Evolutionary conservation across 805 yeast genomes (phyloP), one percentile per base, ranked within the genome.

Genomic region (Suhomyces xylopsoci): DNA sequence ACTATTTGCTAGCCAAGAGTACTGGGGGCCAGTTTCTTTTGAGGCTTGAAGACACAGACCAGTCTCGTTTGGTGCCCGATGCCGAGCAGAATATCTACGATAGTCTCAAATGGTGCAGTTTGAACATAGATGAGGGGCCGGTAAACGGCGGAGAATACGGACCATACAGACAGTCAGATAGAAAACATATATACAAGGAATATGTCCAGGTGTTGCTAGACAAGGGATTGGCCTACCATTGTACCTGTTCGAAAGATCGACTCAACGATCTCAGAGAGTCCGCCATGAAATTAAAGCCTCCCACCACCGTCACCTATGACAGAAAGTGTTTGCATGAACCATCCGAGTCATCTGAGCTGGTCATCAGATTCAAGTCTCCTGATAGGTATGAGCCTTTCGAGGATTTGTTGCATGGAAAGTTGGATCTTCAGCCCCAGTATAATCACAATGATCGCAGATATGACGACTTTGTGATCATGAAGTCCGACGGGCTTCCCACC

Each of bases 401-500:
- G 3, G 99, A 94, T 64, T 62, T 88, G 34, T 73, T 94, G 7
- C 97, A 92, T 62, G 98, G 98, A 1, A 63, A 62, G 4, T 68
- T 92, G 17, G 80, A 87, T 58, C 73, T 88, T 26, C 97, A 91
- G 65, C 90, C 96, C 1, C 97, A 90, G 64, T 73, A 81, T 25
- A 90, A 92, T 64, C 62, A 67, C 24, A 68, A 67, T 17, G 97
- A 91, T 67, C 74, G 84, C 30, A 76, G 97, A 48, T 92, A 78
- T 66, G 99, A 94, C 62, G 99, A 94, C 65, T 90, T 90, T 26
- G 89, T 94, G 9, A 72, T 94, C 25, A 66, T 94, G 64, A 94
- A 94, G 69, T 88, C 96, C n/a, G 98, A 94, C 67, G 92, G 93
- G 0, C 73, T 90, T 55, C 99, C 99, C 24, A 94, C 99, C 0